Percentiles rank a stretch among this genome's conserved stretches.
Evolutionary conservation across 2,329 filamentous ascomycete species (phyloP).

Genomic region (Trichoderma pleuroti): DNA sequence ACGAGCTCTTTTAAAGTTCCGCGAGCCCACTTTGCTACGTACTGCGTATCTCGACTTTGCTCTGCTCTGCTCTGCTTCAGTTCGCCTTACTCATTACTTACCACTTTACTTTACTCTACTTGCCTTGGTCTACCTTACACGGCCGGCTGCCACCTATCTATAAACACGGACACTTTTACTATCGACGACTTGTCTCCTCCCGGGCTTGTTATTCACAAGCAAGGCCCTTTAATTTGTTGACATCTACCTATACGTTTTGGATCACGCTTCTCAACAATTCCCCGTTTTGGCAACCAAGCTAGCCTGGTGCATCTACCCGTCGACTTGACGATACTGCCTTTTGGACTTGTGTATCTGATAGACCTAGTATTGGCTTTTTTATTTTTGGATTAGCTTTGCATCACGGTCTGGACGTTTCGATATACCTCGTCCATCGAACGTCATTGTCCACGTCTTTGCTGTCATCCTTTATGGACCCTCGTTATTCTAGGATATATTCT

Average conservation of each 20-base stretch:
- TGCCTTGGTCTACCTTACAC: too few relatives aligned
- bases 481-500: constrained; percentile 21
- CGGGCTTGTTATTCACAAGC: neutral
- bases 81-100: neutral
- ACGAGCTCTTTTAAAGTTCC: constrained; percentile 16
- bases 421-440: neutral
- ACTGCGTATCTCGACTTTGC: neutral
- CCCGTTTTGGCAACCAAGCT: constrained; percentile 38
- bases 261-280: constrained; percentile 34
- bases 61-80: neutral
- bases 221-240: neutral
- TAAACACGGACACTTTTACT: neutral
- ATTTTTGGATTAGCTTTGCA: neutral
- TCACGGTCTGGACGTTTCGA: neutral
- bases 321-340: constrained; percentile 13
- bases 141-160: neutral
- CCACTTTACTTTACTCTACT: too few relatives aligned
- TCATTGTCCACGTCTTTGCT: too few relatives aligned
- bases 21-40: constrained; percentile 9
- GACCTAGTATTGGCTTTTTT: neutral
- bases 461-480: constrained; percentile 8
- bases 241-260: neutral
- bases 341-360: neutral
- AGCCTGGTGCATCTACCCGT: constrained; percentile 33
- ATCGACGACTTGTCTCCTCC: neutral